Base-by-base conservation (phyloP, 257 asterid genomes). In the Solanum pennellii region DNA sequence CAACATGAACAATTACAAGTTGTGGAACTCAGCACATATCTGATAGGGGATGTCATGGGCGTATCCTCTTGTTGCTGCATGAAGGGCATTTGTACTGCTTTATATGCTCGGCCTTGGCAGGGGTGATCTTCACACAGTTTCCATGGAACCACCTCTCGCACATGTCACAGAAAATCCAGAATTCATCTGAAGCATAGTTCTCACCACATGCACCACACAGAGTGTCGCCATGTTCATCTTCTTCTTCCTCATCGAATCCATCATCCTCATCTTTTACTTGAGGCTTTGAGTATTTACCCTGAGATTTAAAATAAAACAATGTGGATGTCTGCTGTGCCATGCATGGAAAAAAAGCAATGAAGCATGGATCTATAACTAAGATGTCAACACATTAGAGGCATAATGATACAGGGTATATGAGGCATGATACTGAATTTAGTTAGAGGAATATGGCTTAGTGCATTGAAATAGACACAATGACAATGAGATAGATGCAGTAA, bases 141-240 rank as follows among this genome's bases (percentile, higher is more conserved):
- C 98, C 97, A 86, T 95, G 98, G 93, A 94, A 95, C 97, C 98
- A 95, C 89, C 90, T 93, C 91, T 94, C 96, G 29, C 98, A 95
- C 35, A 91, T 56, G 87, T 95, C 97, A 47, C 96, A 95, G 85
- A 93, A 93, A 87, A 95, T 95, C 98, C 97, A 94, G 87, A 94
- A 94, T 68, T 92, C 97, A 79, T 95, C 96, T 6, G 94, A 71
- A 10, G 93, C 92, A 52, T 94, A 93, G 89, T 90, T 87, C 41
- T 93, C 95, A 18, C 97, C 97, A 82, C 98, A 95, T n/a, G 94
- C 94, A 83, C 96, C 97, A 18, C 98, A 95, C 86, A 94, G 52
- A 33, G 96, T 91, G 41, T 92, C 93, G 25, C 94, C 94, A 31
- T 93, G 95, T 88, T 92, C 98, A 23, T 94, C 98, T 16, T 45